Evolutionary conservation across 2,329 filamentous ascomycete species (phyloP).

Genomic region (Xylariaceae sp.): DNA sequence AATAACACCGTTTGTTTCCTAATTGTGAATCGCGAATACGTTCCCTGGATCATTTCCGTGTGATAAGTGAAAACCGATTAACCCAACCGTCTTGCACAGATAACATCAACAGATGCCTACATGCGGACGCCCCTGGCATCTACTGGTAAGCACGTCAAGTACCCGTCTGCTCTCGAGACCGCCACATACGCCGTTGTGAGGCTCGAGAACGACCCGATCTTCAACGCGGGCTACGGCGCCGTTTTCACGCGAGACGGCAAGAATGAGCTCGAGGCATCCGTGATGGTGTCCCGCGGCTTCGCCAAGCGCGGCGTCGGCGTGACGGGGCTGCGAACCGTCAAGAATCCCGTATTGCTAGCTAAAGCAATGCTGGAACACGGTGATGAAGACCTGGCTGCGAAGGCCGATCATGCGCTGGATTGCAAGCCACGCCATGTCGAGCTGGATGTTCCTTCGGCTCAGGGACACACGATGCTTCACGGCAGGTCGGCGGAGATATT

Average conservation of each 20-base stretch:
- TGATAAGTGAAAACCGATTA: not conserved
- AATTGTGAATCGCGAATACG: not conserved
- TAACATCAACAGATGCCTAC: constrained; percentile 44
- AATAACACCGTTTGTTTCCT: constrained; percentile 7
- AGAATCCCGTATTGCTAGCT: constrained; percentile 74
- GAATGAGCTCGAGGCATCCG: constrained; percentile 80
- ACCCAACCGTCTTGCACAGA: constrained; percentile 29
- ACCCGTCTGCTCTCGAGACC: constrained; percentile 63
- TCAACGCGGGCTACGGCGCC: constrained; percentile 79
- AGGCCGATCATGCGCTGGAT: constrained; percentile 27
- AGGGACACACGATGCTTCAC: constrained; percentile 66
- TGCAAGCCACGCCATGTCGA: constrained; percentile 8
- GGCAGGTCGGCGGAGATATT: constrained; percentile 66
- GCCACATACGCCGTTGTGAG: constrained; percentile 71
- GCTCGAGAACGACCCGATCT: constrained; percentile 75
- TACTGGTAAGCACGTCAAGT: constrained; percentile 12
- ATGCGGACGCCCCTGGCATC: constrained; percentile 38
- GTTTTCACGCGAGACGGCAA: constrained; percentile 80
- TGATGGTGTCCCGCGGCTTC: constrained; percentile 74
- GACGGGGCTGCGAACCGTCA: constrained; percentile 67
- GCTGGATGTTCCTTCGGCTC: constrained; percentile 52
- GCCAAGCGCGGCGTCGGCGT: constrained; percentile 76
- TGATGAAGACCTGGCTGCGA: constrained; percentile 50
- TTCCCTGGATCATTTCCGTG: not conserved
- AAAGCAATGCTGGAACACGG: constrained; percentile 65